These are phyloP conservation scores for Ilyonectria sp. DNA, from an alignment of 2,329 filamentous ascomycete species.

Conservation along the genomic window DNA sequence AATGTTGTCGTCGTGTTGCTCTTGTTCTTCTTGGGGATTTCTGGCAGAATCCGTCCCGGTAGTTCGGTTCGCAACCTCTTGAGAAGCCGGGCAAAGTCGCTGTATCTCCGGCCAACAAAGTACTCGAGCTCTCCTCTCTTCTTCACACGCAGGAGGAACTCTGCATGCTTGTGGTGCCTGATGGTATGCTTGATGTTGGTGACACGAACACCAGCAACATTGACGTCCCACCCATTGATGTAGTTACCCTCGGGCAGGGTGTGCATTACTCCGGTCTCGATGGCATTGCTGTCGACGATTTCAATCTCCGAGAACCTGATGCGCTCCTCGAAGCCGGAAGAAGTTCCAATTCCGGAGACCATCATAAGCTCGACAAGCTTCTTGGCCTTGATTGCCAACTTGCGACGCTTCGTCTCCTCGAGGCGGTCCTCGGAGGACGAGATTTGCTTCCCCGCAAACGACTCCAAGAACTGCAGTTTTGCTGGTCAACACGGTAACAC, in stretches of 20 bases:
- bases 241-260: conserved; percentile 92
- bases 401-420: conserved; percentile 95
- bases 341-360: conserved; percentile 96
- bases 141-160: conserved; percentile 92
- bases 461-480: conserved; percentile 85
- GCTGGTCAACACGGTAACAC: conserved; percentile 25
- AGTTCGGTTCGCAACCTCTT: conserved; percentile 86
- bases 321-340: conserved; percentile 96
- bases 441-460: conserved; percentile 96
- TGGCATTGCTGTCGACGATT: conserved; percentile 92
- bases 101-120: conserved; percentile 88
- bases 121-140: conserved; percentile 81
- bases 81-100: conserved; percentile 87
- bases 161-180: conserved; percentile 91
- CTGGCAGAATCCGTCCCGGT: conserved; percentile 89
- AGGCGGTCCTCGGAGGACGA: conserved; percentile 96
- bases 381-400: conserved; percentile 91
- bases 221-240: conserved; percentile 95
- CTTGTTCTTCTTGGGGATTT: conserved; percentile 94
- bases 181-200: conserved; percentile 88
- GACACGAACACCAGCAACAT: conserved; percentile 90
- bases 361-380: conserved; percentile 99
- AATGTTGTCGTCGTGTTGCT: conserved; percentile 77
- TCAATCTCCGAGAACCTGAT: conserved; percentile 98
- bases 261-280: conserved; percentile 89